Percentiles rank a stretch among this genome's conserved stretches.
Evolutionary conservation across 2,329 filamentous ascomycete genomes (phyloP).

Genomic region (Colletotrichum sp.): DNA sequence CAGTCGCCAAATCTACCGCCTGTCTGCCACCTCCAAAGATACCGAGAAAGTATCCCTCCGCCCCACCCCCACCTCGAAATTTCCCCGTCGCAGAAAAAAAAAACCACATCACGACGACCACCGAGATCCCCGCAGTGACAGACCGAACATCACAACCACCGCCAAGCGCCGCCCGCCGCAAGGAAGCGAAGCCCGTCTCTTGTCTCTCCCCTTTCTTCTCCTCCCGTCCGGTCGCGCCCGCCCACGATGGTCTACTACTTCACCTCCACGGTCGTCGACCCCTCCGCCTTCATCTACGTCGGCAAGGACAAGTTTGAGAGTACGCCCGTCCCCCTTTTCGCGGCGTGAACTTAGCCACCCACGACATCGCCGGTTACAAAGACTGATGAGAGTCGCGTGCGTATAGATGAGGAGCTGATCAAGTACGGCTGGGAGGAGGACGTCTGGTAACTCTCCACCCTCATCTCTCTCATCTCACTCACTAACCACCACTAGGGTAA

Average conservation of each 20-base stretch:
- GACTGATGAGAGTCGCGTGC: neutral
- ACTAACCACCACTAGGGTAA: constrained; percentile 28
- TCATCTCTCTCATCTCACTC: neutral
- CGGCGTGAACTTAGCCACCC: too few relatives aligned
- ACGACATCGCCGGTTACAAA: neutral
- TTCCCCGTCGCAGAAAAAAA: constrained; percentile 4
- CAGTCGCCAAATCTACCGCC: fast-evolving
- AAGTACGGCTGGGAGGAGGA: constrained; percentile 94
- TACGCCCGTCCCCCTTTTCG: constrained; percentile 53
- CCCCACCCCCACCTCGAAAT: constrained; percentile 21
- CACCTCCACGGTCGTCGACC: constrained; percentile 82
- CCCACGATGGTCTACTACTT: constrained; percentile 90
- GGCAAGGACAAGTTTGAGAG: constrained; percentile 99
- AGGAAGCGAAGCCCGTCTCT: neutral
- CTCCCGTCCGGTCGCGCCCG: neutral
- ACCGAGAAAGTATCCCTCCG: neutral
- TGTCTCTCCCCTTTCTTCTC: neutral
- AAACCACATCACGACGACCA: neutral
- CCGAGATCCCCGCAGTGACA: neutral
- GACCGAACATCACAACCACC: neutral
- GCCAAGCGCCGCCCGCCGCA: neutral
- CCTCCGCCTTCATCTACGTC: constrained; percentile 89
- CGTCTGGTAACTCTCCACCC: constrained; percentile 72
- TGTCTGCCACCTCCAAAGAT: too few relatives aligned
- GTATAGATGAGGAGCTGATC: constrained; percentile 91